Evolutionary conservation across 2,329 filamentous ascomycete genomes (phyloP), one percentile per base, ranked within the genome.

Genomic region (Leptographium procerum): DNA sequence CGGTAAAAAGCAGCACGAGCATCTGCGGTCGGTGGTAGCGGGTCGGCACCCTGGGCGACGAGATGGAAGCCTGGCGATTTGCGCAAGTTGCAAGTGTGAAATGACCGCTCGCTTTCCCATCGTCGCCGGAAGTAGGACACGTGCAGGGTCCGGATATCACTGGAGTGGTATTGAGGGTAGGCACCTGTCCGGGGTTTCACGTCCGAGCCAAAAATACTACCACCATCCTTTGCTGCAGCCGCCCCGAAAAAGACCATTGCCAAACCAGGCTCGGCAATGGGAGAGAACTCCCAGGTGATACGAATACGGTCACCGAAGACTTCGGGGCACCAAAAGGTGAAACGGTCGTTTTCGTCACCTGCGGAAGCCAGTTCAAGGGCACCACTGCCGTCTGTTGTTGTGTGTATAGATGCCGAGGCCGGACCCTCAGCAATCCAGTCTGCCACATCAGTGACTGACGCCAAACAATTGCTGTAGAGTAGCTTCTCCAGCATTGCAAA

Each of bases 101-200:
- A 57, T 2, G 55, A 31, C 13, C 47, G 55, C 26, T 52, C 55
- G 55, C 14, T 24, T 9, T 26, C 31, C 47, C 55, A 57, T 6
- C 31, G 55, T 13, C 55, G 55, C 31, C 47, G 55, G 24, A 57
- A 57, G 31, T 52, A 57, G 22, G 55, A 57, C 55, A 52, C 55
- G 13, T 57, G 55, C 31, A 57, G 47, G 31, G 55, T 52, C 22
- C 31, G 24, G 47, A 51, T 57, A n/a, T 56, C 47, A 26, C 47
- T 22, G 6, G 55, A 57, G 55, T 57, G 55, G 19, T 57, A 56
- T 14, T 57, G 33, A 1, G 55, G 55, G 31, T 57, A 57, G 45
- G 45, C 43, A 45, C 55, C 45, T 5, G 29, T 36, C 6, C 55
- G 55, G 3, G 45, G 19, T 2, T 16, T 14, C 3, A 56, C 43